A percentile compares a stretch with the other conserved stretches of the same genome.
Conservation (phyloP, 176 grass and related monocot genomes). For the sorghum (Sorghum bicolor) region DNA sequence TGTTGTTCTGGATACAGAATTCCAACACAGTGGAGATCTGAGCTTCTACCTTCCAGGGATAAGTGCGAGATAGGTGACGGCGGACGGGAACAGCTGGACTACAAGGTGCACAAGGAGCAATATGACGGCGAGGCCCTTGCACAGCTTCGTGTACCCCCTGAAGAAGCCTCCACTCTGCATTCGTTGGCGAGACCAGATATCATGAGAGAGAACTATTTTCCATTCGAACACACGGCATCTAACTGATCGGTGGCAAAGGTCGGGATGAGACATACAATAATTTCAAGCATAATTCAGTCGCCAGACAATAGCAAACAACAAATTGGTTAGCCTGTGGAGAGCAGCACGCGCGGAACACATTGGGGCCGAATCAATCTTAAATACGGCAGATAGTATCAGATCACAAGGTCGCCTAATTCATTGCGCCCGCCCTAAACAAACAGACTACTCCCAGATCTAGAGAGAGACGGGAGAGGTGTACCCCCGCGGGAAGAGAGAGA, state of each 20-base stretch:
- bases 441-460: constrained; percentile 28
- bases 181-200: background rate
- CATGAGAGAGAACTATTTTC: background rate
- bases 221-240: background rate
- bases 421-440: background rate
- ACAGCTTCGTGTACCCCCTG: constrained; percentile 87
- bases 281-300: background rate
- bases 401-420: background rate
- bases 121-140: constrained; percentile 84
- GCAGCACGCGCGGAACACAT: background rate
- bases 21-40: constrained; percentile 7
- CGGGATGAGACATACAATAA: background rate
- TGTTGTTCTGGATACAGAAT: background rate
- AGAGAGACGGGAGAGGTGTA: background rate
- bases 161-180: constrained; percentile 74
- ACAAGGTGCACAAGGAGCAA: constrained; percentile 66
- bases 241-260: background rate
- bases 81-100: constrained; percentile 70
- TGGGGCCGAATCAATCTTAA: background rate
- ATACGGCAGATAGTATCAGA: background rate
- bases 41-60: constrained; percentile 76
- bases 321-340: background rate
- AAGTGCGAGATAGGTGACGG: constrained; percentile 74
- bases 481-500: background rate
- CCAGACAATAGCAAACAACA: background rate